Evolutionary conservation across 371 early-diverging fungal species (phyloP), one percentile per base, ranked within the genome.

Genomic region (Saksenaea vasiformis): DNA sequence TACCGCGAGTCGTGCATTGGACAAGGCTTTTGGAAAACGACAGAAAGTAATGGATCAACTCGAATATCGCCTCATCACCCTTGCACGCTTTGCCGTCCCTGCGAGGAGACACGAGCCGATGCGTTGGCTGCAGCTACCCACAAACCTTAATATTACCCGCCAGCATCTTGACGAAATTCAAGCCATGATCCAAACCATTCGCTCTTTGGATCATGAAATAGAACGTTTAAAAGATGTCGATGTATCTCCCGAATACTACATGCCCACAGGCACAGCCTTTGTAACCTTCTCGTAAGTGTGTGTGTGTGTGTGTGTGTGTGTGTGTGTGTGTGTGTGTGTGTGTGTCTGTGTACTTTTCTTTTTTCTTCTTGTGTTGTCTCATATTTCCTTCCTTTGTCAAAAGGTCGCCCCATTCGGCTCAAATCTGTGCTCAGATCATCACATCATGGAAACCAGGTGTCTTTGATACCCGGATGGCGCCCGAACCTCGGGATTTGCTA

Each of bases 401-500:
- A 61, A 73, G 72, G 53, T 68, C 71, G 1, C 59, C 67, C 34
- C 84, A 90, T 73, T 73, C 80, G 14, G 80, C 80, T 1, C 85
- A 87, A 54, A 72, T 88, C 17, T 71, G 89, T 56, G 86, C 88
- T 13, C 87, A 87, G 61, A 82, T 84, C 5, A 79, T 86, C 19
- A 84, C 84, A 35, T 79, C 79, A 13, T 77, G 80, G 61, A 83
- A 85, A 47, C 90, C 93, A 0, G 89, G 91, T 57, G 80, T 87
- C 8, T 87, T 90, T 66, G 77, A 86, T 61, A 87, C 91, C 0
- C 74, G 78, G 27, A 78, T 91, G 74, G 96, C 96, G 9, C 95
- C 96, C 0, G 96, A 96, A 65, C 98, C 98, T 26, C 87, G 96
- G 39, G 96, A 94, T 70, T 76, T 97, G 15, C 83, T 89, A 65